A percentile compares a stretch with the other conserved stretches of the same genome.
Evolutionary conservation across 2,329 filamentous ascomycete species (phyloP).

Genomic region (Fusarium tanahbumbuense): DNA sequence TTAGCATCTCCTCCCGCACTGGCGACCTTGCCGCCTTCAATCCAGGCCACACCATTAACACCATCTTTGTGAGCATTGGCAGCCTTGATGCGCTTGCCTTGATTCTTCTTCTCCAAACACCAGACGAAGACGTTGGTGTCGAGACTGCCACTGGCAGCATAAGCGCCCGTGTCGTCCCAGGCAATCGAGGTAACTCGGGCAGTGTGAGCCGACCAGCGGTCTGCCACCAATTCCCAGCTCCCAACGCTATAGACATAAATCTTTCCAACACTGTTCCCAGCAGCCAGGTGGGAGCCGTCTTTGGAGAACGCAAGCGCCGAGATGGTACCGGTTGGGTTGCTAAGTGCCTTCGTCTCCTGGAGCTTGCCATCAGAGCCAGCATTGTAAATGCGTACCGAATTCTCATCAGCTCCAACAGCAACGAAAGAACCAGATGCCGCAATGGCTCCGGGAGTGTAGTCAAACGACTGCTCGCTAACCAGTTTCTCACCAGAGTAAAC

Average conservation of each 20-base stretch:
- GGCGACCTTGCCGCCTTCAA: constrained; percentile 75
- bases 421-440: constrained; percentile 75
- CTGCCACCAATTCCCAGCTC: constrained; percentile 78
- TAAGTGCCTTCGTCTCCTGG: constrained; percentile 66
- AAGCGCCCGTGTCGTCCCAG: constrained; percentile 83
- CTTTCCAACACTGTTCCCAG: constrained; percentile 86
- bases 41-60: constrained; percentile 88
- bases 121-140: constrained; percentile 95
- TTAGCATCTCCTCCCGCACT: constrained; percentile 89
- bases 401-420: constrained; percentile 81
- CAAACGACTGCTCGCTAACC: constrained; percentile 68
- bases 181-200: constrained; percentile 68
- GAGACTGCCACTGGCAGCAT: constrained; percentile 84
- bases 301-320: constrained; percentile 86
- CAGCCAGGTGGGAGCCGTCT: constrained; percentile 81
- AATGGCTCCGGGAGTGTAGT: constrained; percentile 76
- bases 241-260: constrained; percentile 79
- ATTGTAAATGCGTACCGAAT: constrained; percentile 78
- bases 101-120: constrained; percentile 81
- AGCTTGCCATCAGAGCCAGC: constrained; percentile 67
- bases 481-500: constrained; percentile 71
- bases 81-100: constrained; percentile 85
- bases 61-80: constrained; percentile 96
- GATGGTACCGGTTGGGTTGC: constrained; percentile 76
- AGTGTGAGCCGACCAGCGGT: constrained; percentile 74